Conservation (phyloP, 257 asterid species). For the Anisodus tanguticus region DNA sequence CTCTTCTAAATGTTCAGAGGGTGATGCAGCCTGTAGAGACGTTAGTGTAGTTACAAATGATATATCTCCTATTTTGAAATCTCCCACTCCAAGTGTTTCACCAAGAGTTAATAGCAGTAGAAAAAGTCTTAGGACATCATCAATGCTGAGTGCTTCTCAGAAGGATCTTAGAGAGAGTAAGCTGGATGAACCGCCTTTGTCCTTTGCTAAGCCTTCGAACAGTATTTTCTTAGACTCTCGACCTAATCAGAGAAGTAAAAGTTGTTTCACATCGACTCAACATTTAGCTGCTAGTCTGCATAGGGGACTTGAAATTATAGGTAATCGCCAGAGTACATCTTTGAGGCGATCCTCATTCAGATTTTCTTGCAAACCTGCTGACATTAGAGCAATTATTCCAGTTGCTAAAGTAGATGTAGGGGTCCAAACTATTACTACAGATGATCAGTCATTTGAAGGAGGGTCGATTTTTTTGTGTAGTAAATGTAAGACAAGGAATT, state of each 20-base stretch:
- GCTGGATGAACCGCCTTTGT: conserved; percentile 42
- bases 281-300: conserved; percentile 63
- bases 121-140: conserved; percentile 84
- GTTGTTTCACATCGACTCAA: conserved; percentile 65
- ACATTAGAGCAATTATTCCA: conserved; percentile 56
- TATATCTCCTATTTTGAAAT: conserved; percentile 57
- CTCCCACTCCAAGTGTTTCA: conserved; percentile 88
- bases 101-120: conserved; percentile 70
- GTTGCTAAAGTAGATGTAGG: conserved; percentile 79
- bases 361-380: conserved; percentile 70
- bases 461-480: conserved; percentile 50
- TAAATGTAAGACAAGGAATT: too few species aligned
- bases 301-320: conserved; percentile 82
- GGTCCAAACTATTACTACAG: conserved; percentile 64
- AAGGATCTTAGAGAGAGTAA: conserved; percentile 43
- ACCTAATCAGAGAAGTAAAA: conserved; percentile 50
- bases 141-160: conserved; percentile 61
- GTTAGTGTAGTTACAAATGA: conserved; percentile 46
- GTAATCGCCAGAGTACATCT: conserved; percentile 69
- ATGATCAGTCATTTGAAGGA: conserved; percentile 40
- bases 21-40: conserved; percentile 42
- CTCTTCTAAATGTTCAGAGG: conserved; percentile 45
- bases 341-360: conserved; percentile 77
- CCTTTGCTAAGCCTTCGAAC: conserved; percentile 60
- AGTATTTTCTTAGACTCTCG: conserved; percentile 52